Base-by-base conservation (phyloP, 345 rosid genomes). In the Corchorus capsularis region DNA sequence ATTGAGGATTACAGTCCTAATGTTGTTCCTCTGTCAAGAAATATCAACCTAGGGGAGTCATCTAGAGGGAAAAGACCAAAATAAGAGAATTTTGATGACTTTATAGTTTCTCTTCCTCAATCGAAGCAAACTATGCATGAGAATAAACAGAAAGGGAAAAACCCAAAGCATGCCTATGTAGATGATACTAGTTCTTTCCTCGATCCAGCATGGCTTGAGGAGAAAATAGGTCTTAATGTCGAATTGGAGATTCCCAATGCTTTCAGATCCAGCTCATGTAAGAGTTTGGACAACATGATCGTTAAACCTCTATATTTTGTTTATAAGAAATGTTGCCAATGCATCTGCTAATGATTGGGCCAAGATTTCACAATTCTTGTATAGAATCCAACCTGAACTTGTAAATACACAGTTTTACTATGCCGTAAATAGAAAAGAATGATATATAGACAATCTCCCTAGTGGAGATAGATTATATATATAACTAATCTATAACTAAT, bases 391-490 rank as follows among this genome's bases (percentile, higher is more conserved):
- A 78, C 98, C 99, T 15, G 99, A 93, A 81, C 87, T 86, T 78
- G 92, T 88, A 54, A 80, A 85, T 66, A 74, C 96, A 52, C 85
- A 82, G 79, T 70, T 83, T 75, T 91, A 87, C 82, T 93, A 96
- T 1, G 85, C 97, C 3, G 76, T 96, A 83, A 85, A 77, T 79
- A 83, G 97, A 83, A 88, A 71, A 71, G 99, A 96, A 92, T 97
- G 97, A n/a, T 96, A 91, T 39, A 64, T 91, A 45, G 98, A 96
- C 85, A 96, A 93, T 83, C 96, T 96, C 81, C 97, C 96, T 0
- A 73, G 77, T 5, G 83, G 83, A 70, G 83, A 83, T 75, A 83
- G 98, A 76, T 89, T 82, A 69, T 83, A 83, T 77, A 78, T 91
- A n/a, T n/a, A n/a, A n/a, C n/a, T n/a, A n/a, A n/a, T n/a, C n/a